Evolutionary conservation across 495 filamentous ascomycete species (phyloP).

Genomic region (Astrothelium subdiscretum): DNA sequence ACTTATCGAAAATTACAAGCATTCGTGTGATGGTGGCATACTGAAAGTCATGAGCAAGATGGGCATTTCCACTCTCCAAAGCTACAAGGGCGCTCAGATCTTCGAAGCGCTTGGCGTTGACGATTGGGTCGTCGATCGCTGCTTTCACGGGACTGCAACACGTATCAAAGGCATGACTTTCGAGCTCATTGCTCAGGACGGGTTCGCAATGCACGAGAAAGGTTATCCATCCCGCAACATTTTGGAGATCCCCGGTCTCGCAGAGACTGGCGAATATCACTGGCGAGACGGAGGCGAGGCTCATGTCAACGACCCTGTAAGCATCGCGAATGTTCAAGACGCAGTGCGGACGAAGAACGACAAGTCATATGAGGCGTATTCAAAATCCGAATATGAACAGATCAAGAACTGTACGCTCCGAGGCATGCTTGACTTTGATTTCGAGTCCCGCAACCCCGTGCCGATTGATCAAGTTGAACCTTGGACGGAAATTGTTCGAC

Average conservation of each 20-base stretch:
- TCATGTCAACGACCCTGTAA: constrained; percentile 93
- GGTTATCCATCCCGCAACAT: constrained; percentile 81
- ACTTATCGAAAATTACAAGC: constrained; percentile 93
- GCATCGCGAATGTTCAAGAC: constrained; percentile 97
- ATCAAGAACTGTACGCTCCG: constrained; percentile 97
- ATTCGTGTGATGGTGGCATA: constrained; percentile 94
- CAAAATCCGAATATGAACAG: constrained; percentile 85
- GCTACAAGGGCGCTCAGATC: constrained; percentile 98
- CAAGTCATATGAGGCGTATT: constrained; percentile 98
- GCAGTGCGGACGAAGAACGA: constrained; percentile 98
- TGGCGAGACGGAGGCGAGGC: constrained; percentile 98
- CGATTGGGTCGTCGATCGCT: constrained; percentile 88
- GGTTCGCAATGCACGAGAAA: constrained; percentile 92
- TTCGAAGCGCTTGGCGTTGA: constrained; percentile 98
- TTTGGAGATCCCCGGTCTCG: constrained; percentile 67
- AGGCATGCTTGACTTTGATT: constrained; percentile 95
- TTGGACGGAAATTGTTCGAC: constrained; percentile 96
- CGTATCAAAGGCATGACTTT: constrained; percentile 95
- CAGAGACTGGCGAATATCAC: constrained; percentile 96
- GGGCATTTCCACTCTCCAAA: constrained; percentile 96
- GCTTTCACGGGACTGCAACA: constrained; percentile 91
- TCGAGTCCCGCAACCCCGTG: constrained; percentile 74
- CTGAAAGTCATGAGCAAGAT: constrained; percentile 99
- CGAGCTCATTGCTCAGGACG: constrained; percentile 90
- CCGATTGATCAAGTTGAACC: constrained; percentile 98